Evolutionary conservation across 2,329 filamentous ascomycete species (phyloP).

Genomic region (Arthrobotrys iridis): DNA sequence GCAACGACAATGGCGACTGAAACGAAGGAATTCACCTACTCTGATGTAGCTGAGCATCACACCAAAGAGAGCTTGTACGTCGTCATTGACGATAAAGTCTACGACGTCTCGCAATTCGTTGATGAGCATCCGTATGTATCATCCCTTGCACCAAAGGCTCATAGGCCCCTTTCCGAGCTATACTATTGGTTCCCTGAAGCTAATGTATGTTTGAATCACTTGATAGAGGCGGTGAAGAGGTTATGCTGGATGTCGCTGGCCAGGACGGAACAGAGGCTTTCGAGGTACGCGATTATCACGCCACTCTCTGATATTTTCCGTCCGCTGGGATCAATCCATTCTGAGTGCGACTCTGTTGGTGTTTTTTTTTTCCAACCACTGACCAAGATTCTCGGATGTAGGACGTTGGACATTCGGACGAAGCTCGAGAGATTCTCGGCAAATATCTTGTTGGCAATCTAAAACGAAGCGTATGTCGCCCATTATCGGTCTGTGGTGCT

Average conservation of each 20-base stretch:
- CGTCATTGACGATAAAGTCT: slow-evolving; percentile 96
- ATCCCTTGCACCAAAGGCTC: slow-evolving; percentile 30
- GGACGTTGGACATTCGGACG: slow-evolving; percentile 98
- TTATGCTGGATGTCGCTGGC: slow-evolving; percentile 92
- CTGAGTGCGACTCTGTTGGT: background rate
- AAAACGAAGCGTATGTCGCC: slow-evolving; percentile 77
- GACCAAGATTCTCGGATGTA: slow-evolving; percentile 7
- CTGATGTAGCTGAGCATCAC: slow-evolving; percentile 85
- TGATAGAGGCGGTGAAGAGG: slow-evolving; percentile 92
- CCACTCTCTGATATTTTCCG: slow-evolving; percentile 3
- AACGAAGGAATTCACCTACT: slow-evolving; percentile 71
- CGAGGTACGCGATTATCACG: slow-evolving; percentile 65
- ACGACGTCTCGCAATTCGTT: slow-evolving; percentile 86
- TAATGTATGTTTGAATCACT: slow-evolving; percentile 37
- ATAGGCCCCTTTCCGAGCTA: slow-evolving; percentile 2
- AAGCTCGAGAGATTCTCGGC: slow-evolving; percentile 92
- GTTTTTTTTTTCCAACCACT: background rate
- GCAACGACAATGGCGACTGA: slow-evolving; percentile 38
- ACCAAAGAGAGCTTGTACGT: slow-evolving; percentile 84
- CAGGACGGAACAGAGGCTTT: slow-evolving; percentile 98
- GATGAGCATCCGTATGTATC: slow-evolving; percentile 89
- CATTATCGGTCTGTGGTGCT: background rate
- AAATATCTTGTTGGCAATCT: slow-evolving; percentile 77
- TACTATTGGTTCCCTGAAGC: slow-evolving; percentile 32
- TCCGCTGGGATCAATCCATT: background rate